These are phyloP conservation scores for Symbiodinium natans DNA, from an alignment of 73 alveolate genomes.

Conservation along the genomic window DNA sequence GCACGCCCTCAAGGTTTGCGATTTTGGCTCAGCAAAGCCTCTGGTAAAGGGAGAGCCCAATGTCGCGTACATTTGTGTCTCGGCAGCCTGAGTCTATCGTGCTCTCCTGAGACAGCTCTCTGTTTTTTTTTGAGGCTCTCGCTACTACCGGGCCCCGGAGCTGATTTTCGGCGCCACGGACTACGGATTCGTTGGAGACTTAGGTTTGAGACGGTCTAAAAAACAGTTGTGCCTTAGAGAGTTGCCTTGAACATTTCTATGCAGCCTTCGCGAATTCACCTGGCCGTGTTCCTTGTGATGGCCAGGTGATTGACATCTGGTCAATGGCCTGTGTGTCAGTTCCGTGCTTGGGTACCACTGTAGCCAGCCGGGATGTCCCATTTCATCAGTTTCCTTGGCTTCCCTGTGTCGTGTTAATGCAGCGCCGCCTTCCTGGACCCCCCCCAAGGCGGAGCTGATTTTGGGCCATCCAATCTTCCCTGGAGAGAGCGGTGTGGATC, in stretches of 20 bases:
- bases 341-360: neutral
- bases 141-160: slow-evolving; percentile 99
- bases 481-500: slow-evolving; percentile 97
- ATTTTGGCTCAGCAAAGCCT: slow-evolving; percentile 98
- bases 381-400: too few species aligned
- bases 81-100: neutral
- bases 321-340: slow-evolving; percentile 94
- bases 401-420: neutral
- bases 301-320: slow-evolving; percentile 98
- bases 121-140: neutral
- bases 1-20: slow-evolving; percentile 97
- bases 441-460: slow-evolving; percentile 95
- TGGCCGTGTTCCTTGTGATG: neutral
- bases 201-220: neutral
- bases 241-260: too few species aligned
- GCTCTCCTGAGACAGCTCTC: neutral
- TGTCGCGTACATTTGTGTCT: slow-evolving; percentile 97
- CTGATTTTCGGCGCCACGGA: slow-evolving; percentile 98
- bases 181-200: slow-evolving; percentile 95
- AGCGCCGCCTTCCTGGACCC: too few species aligned
- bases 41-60: slow-evolving; percentile 98
- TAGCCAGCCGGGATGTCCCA: too few species aligned
- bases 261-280: too few species aligned
- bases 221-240: too few species aligned
- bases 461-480: slow-evolving; percentile 97